phyloP scores from a whole-genome alignment of 208 protist genomes.

The Vickermania spadyakhi region DNA sequence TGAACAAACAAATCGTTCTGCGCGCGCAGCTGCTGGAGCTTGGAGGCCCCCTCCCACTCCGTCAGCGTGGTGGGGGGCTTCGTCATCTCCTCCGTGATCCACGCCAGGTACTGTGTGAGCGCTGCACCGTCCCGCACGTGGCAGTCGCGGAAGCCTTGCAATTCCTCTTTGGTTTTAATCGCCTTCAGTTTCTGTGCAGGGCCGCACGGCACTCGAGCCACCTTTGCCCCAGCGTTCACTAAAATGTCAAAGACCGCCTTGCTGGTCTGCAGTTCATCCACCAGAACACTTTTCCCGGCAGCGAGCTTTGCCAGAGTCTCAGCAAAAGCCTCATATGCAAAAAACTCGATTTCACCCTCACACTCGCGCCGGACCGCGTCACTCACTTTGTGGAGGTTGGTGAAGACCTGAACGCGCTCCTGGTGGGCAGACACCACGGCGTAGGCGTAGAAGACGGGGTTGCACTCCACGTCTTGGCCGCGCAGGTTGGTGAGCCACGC shows the following conservation, averaged over 20 bases:
- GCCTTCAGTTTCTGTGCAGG: conserved; percentile 79
- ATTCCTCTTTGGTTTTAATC: conserved; percentile 89
- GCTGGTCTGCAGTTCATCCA: conserved; percentile 69
- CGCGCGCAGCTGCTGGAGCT: conserved; percentile 75
- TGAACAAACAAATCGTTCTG: conserved; percentile 73
- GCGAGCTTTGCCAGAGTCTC: conserved; percentile 25
- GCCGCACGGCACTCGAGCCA: conserved; percentile 39
- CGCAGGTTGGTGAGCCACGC: conserved; percentile 91
- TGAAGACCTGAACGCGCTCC: conserved; percentile 17
- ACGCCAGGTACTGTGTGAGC: conserved; percentile 88
- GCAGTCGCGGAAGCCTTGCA: conserved; percentile 85
- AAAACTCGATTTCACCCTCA: conserved; percentile 28
- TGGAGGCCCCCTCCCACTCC: conserved; percentile 74
- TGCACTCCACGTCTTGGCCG: conserved; percentile 79
- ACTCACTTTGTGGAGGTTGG: conserved; percentile 23
- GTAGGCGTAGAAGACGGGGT: conserved; percentile 89
- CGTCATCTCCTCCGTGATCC: conserved; percentile 73
- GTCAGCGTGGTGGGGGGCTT: conserved; percentile 57
- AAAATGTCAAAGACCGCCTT: conserved; percentile 44
- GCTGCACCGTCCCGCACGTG: conserved; percentile 92
- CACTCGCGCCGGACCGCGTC: conserved; percentile 12
- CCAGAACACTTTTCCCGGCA: conserved; percentile 27
- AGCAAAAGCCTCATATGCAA: conserved; percentile 71
- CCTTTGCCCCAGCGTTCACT: conserved; percentile 14
- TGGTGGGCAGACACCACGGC: conserved; percentile 30